Percentiles rank a stretch among this genome's conserved stretches.
phyloP scores from a whole-genome alignment of 202 grass and related monocot genomes.

The Zoysia matrella region DNA sequence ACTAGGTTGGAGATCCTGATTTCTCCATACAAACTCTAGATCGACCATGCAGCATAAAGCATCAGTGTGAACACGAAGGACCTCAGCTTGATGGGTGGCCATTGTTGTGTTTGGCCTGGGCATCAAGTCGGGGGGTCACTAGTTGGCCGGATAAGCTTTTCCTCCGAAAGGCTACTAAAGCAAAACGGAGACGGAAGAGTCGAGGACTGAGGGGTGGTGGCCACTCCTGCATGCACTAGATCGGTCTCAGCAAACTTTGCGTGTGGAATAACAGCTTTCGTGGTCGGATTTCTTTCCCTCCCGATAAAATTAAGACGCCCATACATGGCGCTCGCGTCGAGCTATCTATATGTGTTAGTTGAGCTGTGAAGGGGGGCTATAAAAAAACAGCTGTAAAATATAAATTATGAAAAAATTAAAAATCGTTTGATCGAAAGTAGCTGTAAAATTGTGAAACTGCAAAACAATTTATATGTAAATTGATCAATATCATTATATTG shows the following conservation, averaged over 20 bases:
- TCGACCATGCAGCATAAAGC: neutral
- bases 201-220: neutral
- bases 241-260: neutral
- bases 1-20: neutral
- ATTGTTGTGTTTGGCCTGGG: neutral
- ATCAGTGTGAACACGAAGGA: neutral
- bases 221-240: neutral
- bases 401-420: no score
- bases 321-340: neutral
- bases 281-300: neutral
- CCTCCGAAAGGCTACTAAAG: no score
- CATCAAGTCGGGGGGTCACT: neutral
- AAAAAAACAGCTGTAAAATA: no score
- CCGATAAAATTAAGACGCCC: neutral
- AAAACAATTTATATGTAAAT: no score
- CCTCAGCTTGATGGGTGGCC: neutral
- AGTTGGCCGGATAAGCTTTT: no score
- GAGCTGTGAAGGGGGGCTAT: neutral
- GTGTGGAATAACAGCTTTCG: neutral
- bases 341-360: neutral
- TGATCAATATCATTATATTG: no score
- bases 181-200: neutral
- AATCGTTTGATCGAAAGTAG: no score
- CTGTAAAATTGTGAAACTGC: no score
- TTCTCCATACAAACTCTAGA: neutral